These are phyloP conservation scores for Eurotiales sp. DNA, from an alignment of 2,329 filamentous ascomycete genomes.

Conservation along the genomic window DNA sequence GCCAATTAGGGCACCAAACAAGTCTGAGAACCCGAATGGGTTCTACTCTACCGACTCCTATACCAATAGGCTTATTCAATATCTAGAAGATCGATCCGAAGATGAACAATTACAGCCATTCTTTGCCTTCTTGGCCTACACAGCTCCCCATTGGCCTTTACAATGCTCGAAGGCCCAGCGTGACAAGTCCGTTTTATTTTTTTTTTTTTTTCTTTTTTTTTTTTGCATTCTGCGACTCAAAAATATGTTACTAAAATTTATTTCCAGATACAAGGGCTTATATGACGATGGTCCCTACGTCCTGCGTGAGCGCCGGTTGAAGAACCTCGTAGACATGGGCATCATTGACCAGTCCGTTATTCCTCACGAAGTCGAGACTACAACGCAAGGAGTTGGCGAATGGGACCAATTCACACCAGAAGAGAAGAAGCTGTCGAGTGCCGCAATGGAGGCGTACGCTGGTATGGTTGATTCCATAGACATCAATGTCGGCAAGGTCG, in stretches of 20 bases:
- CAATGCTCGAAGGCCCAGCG: conserved; percentile 5
- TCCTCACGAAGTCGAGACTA: conserved; percentile 16
- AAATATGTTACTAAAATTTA: neutral
- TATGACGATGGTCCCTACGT: conserved; percentile 4
- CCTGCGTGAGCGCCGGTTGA: conserved; percentile 2
- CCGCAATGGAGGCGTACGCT: conserved; percentile 49
- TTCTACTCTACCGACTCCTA: conserved; percentile 2
- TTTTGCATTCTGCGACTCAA: too few relatives aligned
- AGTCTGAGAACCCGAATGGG: neutral
- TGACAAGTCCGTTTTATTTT: neutral
- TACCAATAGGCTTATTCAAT: neutral
- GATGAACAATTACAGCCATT: neutral
- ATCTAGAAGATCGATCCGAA: neutral
- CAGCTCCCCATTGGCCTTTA: conserved; percentile 1
- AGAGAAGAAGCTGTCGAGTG: conserved; percentile 23
- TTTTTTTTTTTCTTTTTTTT: too few relatives aligned
- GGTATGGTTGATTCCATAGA: conserved; percentile 51
- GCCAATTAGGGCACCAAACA: neutral
- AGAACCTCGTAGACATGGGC: neutral
- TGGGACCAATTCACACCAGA: conserved; percentile 18
- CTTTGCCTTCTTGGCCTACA: neutral
- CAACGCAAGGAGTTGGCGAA: conserved; percentile 9
- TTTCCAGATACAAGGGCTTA: neutral
- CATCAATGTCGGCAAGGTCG: conserved; percentile 43
- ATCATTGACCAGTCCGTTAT: conserved; percentile 1